Base-by-base conservation (phyloP, 768 basidiomycete species). In the Coprinopsis cinerea region DNA sequence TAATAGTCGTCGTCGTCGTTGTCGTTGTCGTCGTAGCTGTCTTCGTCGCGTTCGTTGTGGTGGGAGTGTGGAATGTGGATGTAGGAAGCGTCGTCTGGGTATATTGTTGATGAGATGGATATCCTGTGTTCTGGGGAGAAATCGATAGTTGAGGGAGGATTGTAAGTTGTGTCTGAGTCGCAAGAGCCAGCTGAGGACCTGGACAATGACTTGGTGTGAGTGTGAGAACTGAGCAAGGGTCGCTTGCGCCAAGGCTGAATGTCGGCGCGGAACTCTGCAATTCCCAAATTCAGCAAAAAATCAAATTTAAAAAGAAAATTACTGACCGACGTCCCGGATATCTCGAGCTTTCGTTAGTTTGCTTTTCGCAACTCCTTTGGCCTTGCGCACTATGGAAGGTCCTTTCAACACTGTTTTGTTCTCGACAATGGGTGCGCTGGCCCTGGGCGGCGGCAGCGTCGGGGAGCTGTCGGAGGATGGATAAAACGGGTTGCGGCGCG, bases 61-160 rank as follows among this genome's bases (percentile, higher is more conserved):
- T 44, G 32, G 43, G 14, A 11, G 24, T 20, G 25, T 14, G 48
- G 28, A 28, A 35, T 30, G 35, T 50, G 27, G 67, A 65, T 5
- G 69, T 65, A 40, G 58, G 53, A 36, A 68, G 60, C 44, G 44
- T 32, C 26, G 36, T 44, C 54, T 45, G 69, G 67, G 57, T 71
- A 73, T 44, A 73, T 60, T 3, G 67, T 68, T 57, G 64, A 71
- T 18, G 69, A 73, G 46, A 71, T 75, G 60, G 67, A 70, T 53
- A 77, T 70, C 34, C 65, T 65, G 27, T 60, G 62, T 40, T 73
- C 69, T 41, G 69, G 53, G 22, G 59, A 5, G 49, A 47, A 2
- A 62, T 66, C 17, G 73, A 68, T n/a, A 69, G 51, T 47, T 20
- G 64, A 61, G 28, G 57, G 61, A 18, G 61, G 54, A 14, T 64